Evolutionary conservation across 441 rosid species (phyloP).

Genomic region (Pelargonium cotyledonis): DNA sequence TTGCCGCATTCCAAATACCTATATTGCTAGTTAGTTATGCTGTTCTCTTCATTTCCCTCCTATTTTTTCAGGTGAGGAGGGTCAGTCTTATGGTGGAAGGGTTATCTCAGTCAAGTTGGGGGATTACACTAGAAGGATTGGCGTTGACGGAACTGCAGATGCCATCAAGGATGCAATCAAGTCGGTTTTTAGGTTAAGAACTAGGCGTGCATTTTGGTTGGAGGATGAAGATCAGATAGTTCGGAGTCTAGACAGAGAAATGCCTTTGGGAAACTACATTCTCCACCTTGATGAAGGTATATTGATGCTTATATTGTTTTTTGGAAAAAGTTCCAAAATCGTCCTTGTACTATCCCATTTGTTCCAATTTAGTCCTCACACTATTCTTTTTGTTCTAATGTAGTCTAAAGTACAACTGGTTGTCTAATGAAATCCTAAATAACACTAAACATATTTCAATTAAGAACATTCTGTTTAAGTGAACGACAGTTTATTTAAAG

Average conservation of each 20-base stretch:
- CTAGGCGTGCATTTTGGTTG: slow-evolving; percentile 84
- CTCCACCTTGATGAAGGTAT: slow-evolving; percentile 90
- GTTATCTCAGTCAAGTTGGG: slow-evolving; percentile 85
- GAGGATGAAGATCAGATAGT: slow-evolving; percentile 90
- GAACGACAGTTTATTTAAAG: too few species aligned
- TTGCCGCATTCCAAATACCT: neutral
- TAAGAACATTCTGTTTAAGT: too few species aligned
- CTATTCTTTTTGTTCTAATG: neutral
- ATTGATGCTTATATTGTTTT: neutral
- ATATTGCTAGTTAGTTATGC: neutral
- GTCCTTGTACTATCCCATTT: neutral
- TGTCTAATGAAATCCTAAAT: too few species aligned
- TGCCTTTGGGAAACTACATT: slow-evolving; percentile 83
- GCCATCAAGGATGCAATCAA: slow-evolving; percentile 87
- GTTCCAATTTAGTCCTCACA: too few species aligned
- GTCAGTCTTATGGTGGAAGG: slow-evolving; percentile 67
- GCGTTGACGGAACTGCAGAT: slow-evolving; percentile 78
- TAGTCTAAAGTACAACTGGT: too few species aligned
- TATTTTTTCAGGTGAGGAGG: slow-evolving; percentile 39
- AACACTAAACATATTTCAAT: too few species aligned
- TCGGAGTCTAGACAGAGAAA: slow-evolving; percentile 79
- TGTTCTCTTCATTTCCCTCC: neutral
- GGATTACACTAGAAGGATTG: slow-evolving; percentile 82
- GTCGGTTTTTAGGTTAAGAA: slow-evolving; percentile 78
- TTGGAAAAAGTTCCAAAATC: neutral